Evolutionary conservation across 1,139 yeast species (phyloP).

Genomic region (Hanseniaspora sp.): DNA sequence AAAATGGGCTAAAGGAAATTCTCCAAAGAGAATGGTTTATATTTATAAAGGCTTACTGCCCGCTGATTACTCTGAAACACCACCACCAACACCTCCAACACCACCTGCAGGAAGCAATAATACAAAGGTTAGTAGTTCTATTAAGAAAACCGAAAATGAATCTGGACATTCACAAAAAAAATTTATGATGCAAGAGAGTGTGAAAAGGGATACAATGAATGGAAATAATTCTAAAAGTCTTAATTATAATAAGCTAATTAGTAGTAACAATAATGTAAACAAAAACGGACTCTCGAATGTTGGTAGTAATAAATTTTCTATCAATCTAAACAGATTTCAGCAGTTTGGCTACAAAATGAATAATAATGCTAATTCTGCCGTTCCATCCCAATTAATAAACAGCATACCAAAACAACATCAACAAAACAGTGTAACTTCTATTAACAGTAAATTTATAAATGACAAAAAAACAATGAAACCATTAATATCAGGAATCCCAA

Average conservation of each 20-base stretch:
- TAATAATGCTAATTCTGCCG: neutral
- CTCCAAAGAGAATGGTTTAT: constrained; percentile 79
- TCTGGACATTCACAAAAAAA: neutral
- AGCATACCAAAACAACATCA: neutral
- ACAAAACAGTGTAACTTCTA: constrained; percentile 1
- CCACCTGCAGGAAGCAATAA: constrained; percentile 49
- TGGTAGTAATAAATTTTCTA: constrained; percentile 5
- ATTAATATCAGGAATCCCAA: neutral
- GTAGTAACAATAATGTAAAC: neutral
- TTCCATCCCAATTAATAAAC: too few species aligned
- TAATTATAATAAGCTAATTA: neutral
- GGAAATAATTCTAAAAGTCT: neutral
- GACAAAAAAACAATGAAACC: neutral
- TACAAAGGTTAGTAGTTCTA: constrained; percentile 20
- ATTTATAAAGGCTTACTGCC: constrained; percentile 69
- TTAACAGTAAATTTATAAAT: neutral
- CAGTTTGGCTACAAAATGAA: constrained; percentile 12
- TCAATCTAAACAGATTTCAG: constrained; percentile 9
- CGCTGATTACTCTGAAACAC: constrained; percentile 39
- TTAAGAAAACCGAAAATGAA: neutral
- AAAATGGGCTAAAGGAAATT: constrained; percentile 73
- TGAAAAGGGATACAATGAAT: neutral
- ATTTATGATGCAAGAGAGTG: neutral
- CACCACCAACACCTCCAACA: constrained; percentile 31
- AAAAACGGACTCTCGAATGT: neutral